Evolutionary conservation across 2,329 filamentous ascomycete species (phyloP).

Genomic region (Fusarium fracticaudum): DNA sequence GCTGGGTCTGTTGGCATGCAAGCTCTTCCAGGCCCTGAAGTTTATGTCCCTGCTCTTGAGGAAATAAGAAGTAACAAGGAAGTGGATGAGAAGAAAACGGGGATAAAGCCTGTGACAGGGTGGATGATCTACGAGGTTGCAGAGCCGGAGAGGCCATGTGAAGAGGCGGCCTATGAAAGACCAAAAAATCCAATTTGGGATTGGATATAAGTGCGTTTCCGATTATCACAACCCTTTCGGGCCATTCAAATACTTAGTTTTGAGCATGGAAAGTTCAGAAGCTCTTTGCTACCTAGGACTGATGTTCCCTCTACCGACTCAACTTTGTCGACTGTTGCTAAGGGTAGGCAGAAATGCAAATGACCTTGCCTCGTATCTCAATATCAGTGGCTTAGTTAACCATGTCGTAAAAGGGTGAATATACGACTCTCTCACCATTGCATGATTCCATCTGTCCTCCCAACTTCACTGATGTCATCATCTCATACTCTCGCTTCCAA

Average conservation of each 20-base stretch:
- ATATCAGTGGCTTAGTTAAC: too few relatives aligned
- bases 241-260: too few relatives aligned
- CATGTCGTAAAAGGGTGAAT: background rate
- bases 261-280: background rate
- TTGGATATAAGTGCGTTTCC: background rate
- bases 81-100: background rate
- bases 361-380: too few relatives aligned
- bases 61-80: fast-evolving
- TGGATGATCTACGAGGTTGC: background rate
- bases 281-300: background rate
- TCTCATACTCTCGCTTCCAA: background rate
- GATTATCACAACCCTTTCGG: background rate
- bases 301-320: background rate
- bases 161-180: background rate
- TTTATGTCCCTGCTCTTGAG: background rate
- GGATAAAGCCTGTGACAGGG: background rate
- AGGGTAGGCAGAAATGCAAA: background rate
- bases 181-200: background rate
- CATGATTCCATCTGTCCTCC: fast-evolving
- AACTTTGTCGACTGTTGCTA: too few relatives aligned
- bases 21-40: background rate
- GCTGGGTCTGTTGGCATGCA: background rate
- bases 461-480: background rate
- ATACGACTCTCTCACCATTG: too few relatives aligned
- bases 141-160: background rate